Evolutionary conservation across 306 rosid genomes (phyloP).

Genomic region (Ochetophila trinervis): DNA sequence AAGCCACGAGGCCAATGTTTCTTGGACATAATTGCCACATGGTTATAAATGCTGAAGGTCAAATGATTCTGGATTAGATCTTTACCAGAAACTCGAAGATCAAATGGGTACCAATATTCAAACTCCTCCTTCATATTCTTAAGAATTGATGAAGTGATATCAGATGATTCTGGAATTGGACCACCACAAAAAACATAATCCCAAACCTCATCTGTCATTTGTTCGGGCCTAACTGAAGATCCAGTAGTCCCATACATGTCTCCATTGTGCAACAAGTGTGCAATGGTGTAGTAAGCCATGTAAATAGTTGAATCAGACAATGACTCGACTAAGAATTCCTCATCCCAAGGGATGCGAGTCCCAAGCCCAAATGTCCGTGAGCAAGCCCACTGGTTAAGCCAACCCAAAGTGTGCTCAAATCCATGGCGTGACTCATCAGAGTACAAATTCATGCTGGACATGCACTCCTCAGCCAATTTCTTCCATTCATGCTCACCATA

Average conservation of each 20-base stretch:
- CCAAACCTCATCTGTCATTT: constrained; percentile 84
- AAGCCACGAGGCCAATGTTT: constrained; percentile 87
- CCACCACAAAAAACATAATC: constrained; percentile 76
- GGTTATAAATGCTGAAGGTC: constrained; percentile 81
- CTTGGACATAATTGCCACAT: constrained; percentile 67
- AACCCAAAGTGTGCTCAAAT: constrained; percentile 81
- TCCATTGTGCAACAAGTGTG: constrained; percentile 63
- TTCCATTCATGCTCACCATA: constrained; percentile 86
- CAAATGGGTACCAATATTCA: constrained; percentile 98
- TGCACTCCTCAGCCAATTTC: constrained; percentile 74
- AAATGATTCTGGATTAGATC: constrained; percentile 93
- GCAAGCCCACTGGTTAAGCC: constrained; percentile 98
- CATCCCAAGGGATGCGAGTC: constrained; percentile 94
- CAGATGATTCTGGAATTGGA: constrained; percentile 58
- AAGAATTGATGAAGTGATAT: constrained; percentile 51
- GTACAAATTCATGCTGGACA: constrained; percentile 57
- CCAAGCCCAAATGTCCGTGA: constrained; percentile 95
- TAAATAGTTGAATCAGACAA: constrained; percentile 89
- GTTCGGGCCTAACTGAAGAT: constrained; percentile 62
- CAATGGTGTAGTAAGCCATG: constrained; percentile 94
- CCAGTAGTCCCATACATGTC: constrained; percentile 61
- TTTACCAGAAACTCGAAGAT: constrained; percentile 92
- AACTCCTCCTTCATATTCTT: constrained; percentile 79
- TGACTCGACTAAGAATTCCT: constrained; percentile 78
- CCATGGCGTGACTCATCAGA: constrained; percentile 87